A percentile compares a stretch with the other conserved stretches of the same genome.
phyloP scores from a whole-genome alignment of 805 yeast genomes.

The Wickerhamiella musiphila region DNA sequence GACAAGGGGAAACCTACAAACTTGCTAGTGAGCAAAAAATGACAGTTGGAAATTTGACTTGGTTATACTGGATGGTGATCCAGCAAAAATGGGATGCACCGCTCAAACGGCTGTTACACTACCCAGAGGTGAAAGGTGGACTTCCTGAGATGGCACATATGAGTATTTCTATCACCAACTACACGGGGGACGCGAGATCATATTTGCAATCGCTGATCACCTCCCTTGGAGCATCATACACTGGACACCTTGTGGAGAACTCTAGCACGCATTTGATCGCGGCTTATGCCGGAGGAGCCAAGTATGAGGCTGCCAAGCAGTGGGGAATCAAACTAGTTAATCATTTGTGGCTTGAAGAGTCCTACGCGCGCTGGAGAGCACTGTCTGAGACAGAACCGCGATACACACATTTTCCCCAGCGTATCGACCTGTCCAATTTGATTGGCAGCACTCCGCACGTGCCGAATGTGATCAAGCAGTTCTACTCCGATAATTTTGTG shows the following conservation, averaged over 20 bases:
- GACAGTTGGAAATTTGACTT: conserved; percentile 47
- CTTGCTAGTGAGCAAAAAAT: conserved; percentile 27
- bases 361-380: conserved; percentile 43
- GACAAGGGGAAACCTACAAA: conserved; percentile 40
- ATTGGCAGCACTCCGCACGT: conserved; percentile 37
- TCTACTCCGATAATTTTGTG: conserved; percentile 16
- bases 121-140: conserved; percentile 43
- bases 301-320: conserved; percentile 51
- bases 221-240: conserved; percentile 60
- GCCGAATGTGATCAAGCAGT: conserved; percentile 25
- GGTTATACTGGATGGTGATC: conserved; percentile 58
- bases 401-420: conserved; percentile 32
- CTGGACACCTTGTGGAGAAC: conserved; percentile 42
- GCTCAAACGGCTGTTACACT: conserved; percentile 37
- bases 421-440: conserved; percentile 27
- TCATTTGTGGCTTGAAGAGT: conserved; percentile 80
- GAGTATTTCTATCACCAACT: conserved; percentile 55
- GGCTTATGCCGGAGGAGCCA: conserved; percentile 50
- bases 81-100: conserved; percentile 42
- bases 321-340: conserved; percentile 58
- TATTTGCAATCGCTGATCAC: conserved; percentile 48
- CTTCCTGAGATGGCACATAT: conserved; percentile 37
- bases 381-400: conserved; percentile 30
- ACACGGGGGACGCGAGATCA: conserved; percentile 66
- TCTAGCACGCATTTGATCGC: conserved; percentile 59